Base-by-base conservation (phyloP, 768 basidiomycete species). In the Lactarius tabidus region DNA sequence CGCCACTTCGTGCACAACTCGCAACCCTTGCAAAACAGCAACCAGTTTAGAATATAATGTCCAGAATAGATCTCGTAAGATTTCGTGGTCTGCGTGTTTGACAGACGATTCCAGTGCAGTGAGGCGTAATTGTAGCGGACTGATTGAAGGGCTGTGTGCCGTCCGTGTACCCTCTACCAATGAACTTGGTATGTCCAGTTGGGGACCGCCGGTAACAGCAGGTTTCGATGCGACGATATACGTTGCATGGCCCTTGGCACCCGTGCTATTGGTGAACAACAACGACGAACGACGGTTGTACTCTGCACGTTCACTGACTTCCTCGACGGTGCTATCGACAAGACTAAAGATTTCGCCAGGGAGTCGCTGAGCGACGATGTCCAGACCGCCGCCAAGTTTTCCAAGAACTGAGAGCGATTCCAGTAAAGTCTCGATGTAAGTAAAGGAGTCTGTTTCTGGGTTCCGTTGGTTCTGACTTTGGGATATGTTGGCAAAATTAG, bases 1-100 rank as follows among this genome's bases (percentile, higher is more conserved):
- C 1, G 92, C 83, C 7, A 98, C 90, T 74, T 99, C 97, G 67
- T 88, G 94, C 3, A 95, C 84, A 5, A 97, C 88, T 59, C 95
- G 81, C 67, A 97, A 79, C 12, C 95, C 93, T 74, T 99, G 95
- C 17, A 90, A 82, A 23, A 98, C 91, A 35, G 97, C 97, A 72
- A 95, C 89, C 55, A 99, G 72, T 75, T 99, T 98, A 18, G 94
- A 97, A 74, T 93, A 99, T 18, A 96, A 73, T 2, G 96, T 97
- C 96, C 96, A 98, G 75, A 98, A 98, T 39, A 99, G 81, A 74
- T 98, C 97, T 65, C 80, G 83, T 60, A 99, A 75, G 17, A 90
- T 89, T 72, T 96, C 94, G 65, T 93, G 91, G 70, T 97, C 91
- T 20, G 81, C 79, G 36, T 85, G 82, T 67, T 87, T 90, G 0